These are phyloP conservation scores for Remersonia thermophila DNA, from an alignment of 2,329 filamentous ascomycete species.

Conservation along the genomic window DNA sequence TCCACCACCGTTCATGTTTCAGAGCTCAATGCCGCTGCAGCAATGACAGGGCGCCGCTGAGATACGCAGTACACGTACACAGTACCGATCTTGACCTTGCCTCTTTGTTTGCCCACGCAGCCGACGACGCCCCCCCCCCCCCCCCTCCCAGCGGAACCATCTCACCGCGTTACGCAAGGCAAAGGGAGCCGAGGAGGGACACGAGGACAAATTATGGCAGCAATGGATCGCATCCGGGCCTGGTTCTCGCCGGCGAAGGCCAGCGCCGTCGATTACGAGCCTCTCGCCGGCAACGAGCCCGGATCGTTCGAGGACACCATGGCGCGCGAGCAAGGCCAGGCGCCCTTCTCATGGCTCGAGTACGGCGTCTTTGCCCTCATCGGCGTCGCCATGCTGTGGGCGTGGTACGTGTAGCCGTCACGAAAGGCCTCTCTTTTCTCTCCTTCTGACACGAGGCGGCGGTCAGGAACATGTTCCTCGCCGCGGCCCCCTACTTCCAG, in stretches of 20 bases:
- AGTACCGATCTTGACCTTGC: too few species aligned
- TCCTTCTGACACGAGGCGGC: neutral
- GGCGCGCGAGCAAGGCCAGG: slow-evolving; percentile 21
- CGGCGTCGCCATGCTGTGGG: slow-evolving; percentile 92
- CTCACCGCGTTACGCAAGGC: too few species aligned
- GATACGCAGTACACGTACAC: too few species aligned
- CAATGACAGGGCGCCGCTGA: too few species aligned
- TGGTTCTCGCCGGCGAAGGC: slow-evolving; percentile 22
- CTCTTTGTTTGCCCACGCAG: too few species aligned
- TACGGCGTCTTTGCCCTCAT: slow-evolving; percentile 77
- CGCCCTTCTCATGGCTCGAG: slow-evolving; percentile 70
- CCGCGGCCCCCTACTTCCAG: slow-evolving; percentile 87
- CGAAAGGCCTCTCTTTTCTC: neutral
- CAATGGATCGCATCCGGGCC: slow-evolving; percentile 29
- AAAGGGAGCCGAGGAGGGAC: too few species aligned
- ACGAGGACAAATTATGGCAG: too few species aligned
- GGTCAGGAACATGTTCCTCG: slow-evolving; percentile 98
- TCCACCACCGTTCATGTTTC: too few species aligned
- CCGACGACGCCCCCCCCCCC: too few species aligned
- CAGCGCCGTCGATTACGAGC: slow-evolving; percentile 19
- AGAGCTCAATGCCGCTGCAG: too few species aligned
- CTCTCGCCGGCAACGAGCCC: slow-evolving; percentile 20
- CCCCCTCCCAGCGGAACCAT: too few species aligned
- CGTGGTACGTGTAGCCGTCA: slow-evolving; percentile 81
- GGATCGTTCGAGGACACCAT: slow-evolving; percentile 19